phyloP scores from a whole-genome alignment of 1,284 basidiomycete genomes.

The Ceratobasidium papillatum region DNA sequence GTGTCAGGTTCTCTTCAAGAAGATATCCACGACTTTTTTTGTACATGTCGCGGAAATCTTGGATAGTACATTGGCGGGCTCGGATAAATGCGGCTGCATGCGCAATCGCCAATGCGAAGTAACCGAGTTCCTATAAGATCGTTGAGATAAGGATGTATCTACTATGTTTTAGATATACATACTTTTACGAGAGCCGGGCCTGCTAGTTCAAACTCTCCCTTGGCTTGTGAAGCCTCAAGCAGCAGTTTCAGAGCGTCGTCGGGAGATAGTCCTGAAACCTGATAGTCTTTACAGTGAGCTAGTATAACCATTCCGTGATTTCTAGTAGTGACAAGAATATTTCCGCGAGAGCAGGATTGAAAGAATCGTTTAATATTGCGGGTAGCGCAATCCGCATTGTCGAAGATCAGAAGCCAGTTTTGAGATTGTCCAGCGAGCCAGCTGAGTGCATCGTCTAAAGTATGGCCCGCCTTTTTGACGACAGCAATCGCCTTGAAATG shows the following conservation, averaged over 20 bases:
- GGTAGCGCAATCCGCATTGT: background rate
- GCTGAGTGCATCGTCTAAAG: background rate
- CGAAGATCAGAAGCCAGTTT: conserved; percentile 7
- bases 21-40: background rate
- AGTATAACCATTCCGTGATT: background rate
- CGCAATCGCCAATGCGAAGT: background rate
- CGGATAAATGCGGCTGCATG: conserved; percentile 31
- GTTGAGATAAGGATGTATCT: background rate
- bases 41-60: background rate
- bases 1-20: background rate
- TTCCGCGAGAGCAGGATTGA: conserved; percentile 6
- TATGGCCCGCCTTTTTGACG: background rate
- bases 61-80: background rate
- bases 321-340: conserved; percentile 30
- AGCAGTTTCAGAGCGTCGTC: conserved; percentile 3
- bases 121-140: background rate
- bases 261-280: background rate
- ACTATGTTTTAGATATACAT: background rate
- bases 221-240: background rate
- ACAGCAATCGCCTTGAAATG: background rate
- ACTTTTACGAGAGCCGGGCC: background rate
- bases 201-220: background rate
- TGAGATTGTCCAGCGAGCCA: conserved; percentile 13
- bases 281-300: background rate
- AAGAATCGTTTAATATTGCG: background rate